Percentiles rank a stretch among this genome's conserved stretches.
phyloP scores from a whole-genome alignment of 805 yeast genomes.

The Saturnispora saitoi region DNA sequence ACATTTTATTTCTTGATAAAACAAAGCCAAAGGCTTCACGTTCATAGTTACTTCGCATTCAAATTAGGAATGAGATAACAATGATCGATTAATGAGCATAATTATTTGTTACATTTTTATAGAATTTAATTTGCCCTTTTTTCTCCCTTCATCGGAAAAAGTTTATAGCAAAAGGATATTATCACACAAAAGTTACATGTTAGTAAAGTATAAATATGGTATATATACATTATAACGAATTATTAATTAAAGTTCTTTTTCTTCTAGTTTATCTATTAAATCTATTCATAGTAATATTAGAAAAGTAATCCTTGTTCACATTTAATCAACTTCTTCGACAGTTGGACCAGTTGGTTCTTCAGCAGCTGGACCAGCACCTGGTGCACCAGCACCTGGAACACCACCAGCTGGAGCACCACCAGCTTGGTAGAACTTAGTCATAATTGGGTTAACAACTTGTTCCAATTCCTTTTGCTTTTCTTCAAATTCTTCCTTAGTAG shows the following conservation, averaged over 20 bases:
- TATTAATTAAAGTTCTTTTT: neutral
- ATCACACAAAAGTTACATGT: neutral
- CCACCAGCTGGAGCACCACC: conserved; percentile 72
- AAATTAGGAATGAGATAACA: no score
- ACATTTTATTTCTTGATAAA: no score
- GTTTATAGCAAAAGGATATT: neutral
- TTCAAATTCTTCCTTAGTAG: conserved; percentile 82
- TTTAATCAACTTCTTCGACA: conserved; percentile 72
- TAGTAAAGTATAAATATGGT: neutral
- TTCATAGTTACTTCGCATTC: no score
- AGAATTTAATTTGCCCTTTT: no score
- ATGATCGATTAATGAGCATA: no score
- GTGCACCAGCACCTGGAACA: conserved; percentile 47
- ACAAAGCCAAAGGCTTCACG: no score
- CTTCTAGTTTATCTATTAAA: neutral
- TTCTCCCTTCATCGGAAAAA: no score
- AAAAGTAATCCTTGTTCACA: conserved; percentile 5
- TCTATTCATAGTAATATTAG: conserved; percentile 2
- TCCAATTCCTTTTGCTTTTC: conserved; percentile 95
- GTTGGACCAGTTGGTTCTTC: conserved; percentile 71
- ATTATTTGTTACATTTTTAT: neutral
- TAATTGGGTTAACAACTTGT: conserved; percentile 90
- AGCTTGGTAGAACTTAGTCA: conserved; percentile 93
- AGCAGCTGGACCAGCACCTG: conserved; percentile 35
- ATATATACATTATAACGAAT: neutral